Percentiles rank a stretch among this genome's conserved stretches.
phyloP scores from a whole-genome alignment of 225 moss, liverwort and hornwort genomes.

The Bryum argenteum region DNA sequence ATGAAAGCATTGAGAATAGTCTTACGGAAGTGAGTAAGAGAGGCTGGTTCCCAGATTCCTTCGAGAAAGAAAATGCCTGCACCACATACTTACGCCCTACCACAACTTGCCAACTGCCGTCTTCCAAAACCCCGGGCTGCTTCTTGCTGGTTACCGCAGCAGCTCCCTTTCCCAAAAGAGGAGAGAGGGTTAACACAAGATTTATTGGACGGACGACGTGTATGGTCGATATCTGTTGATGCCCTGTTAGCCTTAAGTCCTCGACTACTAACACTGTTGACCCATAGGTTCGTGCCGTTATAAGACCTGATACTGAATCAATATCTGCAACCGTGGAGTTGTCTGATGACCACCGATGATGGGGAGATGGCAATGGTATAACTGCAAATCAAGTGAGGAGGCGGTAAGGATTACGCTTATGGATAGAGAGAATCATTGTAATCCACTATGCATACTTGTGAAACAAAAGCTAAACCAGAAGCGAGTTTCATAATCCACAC shows the following conservation, averaged over 20 bases:
- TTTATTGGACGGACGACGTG: slow-evolving; percentile 79
- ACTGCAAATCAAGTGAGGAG: slow-evolving; percentile 53
- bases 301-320: slow-evolving; percentile 60
- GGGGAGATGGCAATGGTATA: slow-evolving; percentile 74
- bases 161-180: slow-evolving; percentile 60
- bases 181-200: slow-evolving; percentile 73
- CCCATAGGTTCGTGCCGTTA: slow-evolving; percentile 75
- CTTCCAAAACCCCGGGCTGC: slow-evolving; percentile 60
- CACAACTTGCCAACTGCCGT: slow-evolving; percentile 87
- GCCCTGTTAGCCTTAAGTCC: slow-evolving; percentile 81
- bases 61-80: slow-evolving; percentile 76
- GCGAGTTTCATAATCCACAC: slow-evolving; percentile 24
- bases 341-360: slow-evolving; percentile 77
- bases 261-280: slow-evolving; percentile 79
- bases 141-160: slow-evolving; percentile 52
- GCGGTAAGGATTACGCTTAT: slow-evolving; percentile 24
- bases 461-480: slow-evolving; percentile 4
- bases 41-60: slow-evolving; percentile 82
- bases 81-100: slow-evolving; percentile 87
- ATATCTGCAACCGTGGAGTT: slow-evolving; percentile 83
- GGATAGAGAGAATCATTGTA: not conserved
- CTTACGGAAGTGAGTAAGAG: slow-evolving; percentile 77
- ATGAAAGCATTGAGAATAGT: slow-evolving; percentile 22
- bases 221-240: slow-evolving; percentile 87
- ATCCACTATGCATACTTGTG: not conserved